A percentile compares a stretch with the other conserved stretches of the same genome.
These are phyloP conservation scores for Diaporthe caulivora DNA, from an alignment of 2,329 filamentous ascomycete genomes.

Conservation along the genomic window DNA sequence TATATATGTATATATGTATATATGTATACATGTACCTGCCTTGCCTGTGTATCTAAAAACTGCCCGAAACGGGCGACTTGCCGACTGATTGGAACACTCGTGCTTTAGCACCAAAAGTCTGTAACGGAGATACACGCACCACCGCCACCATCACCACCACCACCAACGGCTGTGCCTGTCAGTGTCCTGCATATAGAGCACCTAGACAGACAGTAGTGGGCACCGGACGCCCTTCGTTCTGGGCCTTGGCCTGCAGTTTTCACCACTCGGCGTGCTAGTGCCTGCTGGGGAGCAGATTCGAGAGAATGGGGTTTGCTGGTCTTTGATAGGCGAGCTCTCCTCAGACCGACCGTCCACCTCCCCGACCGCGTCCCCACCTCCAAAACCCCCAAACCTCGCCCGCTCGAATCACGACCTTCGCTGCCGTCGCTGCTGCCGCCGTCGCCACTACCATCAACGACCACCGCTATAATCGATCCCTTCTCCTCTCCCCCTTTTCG, in stretches of 20 bases:
- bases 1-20: no score
- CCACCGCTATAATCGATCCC: no score
- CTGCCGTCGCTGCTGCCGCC: no score
- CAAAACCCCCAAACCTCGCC: not conserved
- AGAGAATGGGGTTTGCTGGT: not conserved
- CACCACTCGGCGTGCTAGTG: slow-evolving; percentile 30
- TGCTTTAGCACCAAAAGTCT: not conserved
- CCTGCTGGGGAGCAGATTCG: not conserved
- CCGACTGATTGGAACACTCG: not conserved
- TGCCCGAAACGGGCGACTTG: slow-evolving; percentile 21
- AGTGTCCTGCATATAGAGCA: no score
- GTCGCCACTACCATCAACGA: not conserved
- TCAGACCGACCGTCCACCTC: no score
- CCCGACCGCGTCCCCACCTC: no score
- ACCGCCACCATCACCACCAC: no score
- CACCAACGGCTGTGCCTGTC: not conserved
- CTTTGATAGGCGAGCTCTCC: slow-evolving; percentile 14
- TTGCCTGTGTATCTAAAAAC: not conserved
- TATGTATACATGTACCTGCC: no score
- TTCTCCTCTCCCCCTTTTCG: not conserved
- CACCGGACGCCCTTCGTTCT: not conserved
- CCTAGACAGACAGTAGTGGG: not conserved
- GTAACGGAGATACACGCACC: not conserved
- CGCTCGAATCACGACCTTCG: not conserved
- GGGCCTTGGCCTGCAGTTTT: slow-evolving; percentile 28